Base-by-base conservation (phyloP, 192 early-diverging fungal genomes). In the Entomortierella parvispora region DNA sequence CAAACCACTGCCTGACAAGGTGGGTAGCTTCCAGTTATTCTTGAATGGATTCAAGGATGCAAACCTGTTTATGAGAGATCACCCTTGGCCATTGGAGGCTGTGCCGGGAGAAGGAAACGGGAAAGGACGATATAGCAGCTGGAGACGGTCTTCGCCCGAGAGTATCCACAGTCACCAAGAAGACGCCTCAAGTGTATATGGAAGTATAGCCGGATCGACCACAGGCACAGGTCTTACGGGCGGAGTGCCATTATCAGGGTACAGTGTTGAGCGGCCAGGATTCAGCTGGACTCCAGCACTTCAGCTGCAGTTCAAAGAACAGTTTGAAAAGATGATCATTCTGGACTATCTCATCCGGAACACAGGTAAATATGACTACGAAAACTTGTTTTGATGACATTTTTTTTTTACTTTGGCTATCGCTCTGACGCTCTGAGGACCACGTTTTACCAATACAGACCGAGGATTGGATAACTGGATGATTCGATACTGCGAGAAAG, bases 331-430 rank as follows among this genome's bases (percentile, higher is more conserved):
- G 58, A 84, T 96, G 59, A 87, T 93, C 25, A 84, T 96, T 28
- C 80, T 97, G 23, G 95, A 97, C 62, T 96, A 95, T 81, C 82
- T 97, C 54, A 95, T 97, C 46, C 87, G 95, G 25, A 96, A 97
- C 61, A 97, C 95, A 26, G 94, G 93, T 85, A 90, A 56, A n/a
- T n/a, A n/a, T n/a, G n/a, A n/a, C n/a, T n/a, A n/a, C n/a, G n/a
- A n/a, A n/a, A n/a, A n/a, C n/a, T n/a, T n/a, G n/a, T n/a, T n/a
- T n/a, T n/a, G n/a, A n/a, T n/a, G n/a, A n/a, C n/a, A n/a, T 40
- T 40, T 40, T 40, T 40, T 40, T 40, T 40, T n/a, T n/a, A n/a
- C n/a, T n/a, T n/a, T n/a, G n/a, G n/a, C n/a, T n/a, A n/a, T n/a
- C n/a, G n/a, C n/a, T n/a, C n/a, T n/a, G n/a, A n/a, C n/a, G n/a